Evolutionary conservation across 192 early-diverging fungal genomes (phyloP).

Genomic region (Linnemannia zychae): DNA sequence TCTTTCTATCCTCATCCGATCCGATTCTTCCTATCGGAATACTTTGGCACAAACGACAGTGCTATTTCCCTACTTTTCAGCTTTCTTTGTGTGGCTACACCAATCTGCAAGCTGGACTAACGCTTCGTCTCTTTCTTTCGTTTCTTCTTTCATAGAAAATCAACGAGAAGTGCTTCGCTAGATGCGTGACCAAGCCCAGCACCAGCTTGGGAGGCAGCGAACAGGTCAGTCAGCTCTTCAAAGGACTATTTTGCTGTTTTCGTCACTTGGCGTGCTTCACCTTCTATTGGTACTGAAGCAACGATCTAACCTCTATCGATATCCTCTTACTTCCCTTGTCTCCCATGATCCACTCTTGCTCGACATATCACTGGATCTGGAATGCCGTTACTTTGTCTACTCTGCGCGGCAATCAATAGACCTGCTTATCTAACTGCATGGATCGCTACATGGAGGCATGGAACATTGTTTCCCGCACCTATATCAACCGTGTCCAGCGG

Average conservation of each 20-base stretch:
- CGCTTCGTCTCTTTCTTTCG: neutral
- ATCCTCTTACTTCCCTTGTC: neutral
- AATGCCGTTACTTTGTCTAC: neutral
- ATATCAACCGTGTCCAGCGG: constrained; percentile 76
- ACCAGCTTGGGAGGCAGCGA: constrained; percentile 73
- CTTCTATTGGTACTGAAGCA: neutral
- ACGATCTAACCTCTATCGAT: neutral
- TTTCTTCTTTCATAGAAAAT: constrained; percentile 70
- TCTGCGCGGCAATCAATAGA: constrained; percentile 36
- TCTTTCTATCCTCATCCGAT: neutral
- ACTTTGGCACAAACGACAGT: no score
- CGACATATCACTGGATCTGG: neutral
- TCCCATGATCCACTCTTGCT: neutral
- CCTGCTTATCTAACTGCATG: constrained; percentile 81
- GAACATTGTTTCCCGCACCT: constrained; percentile 82
- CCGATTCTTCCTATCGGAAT: no score
- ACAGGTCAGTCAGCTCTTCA: constrained; percentile 58
- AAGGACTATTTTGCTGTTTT: neutral
- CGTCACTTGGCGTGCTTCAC: neutral
- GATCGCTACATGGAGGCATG: constrained; percentile 90
- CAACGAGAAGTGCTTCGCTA: constrained; percentile 86
- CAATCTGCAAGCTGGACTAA: neutral
- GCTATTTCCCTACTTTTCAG: neutral
- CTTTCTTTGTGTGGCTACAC: neutral
- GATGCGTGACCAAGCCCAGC: constrained; percentile 83